Evolutionary conservation across 352 stramenopile genomes (phyloP).

Genomic region (Pythium pectinolyticum): DNA sequence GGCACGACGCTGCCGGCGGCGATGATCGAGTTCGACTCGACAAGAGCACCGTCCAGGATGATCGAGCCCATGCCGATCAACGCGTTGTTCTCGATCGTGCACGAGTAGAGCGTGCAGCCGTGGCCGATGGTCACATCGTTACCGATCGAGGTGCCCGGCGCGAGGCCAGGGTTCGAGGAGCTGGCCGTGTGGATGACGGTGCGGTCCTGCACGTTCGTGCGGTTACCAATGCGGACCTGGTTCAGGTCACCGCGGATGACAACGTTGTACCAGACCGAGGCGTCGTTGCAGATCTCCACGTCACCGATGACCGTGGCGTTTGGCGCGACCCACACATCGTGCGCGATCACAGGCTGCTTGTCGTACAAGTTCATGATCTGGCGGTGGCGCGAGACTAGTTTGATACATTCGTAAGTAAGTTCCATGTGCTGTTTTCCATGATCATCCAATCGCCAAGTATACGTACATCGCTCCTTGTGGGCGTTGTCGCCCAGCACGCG

Average conservation of each 20-base stretch:
- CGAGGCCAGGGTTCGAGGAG: slow-evolving; percentile 68
- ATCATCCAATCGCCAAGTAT: background rate
- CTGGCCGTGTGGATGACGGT: slow-evolving; percentile 93
- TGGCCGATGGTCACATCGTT: slow-evolving; percentile 96
- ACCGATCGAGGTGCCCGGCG: slow-evolving; percentile 90
- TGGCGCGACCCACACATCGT: slow-evolving; percentile 93
- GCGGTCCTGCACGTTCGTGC: slow-evolving; percentile 97
- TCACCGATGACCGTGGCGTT: slow-evolving; percentile 96
- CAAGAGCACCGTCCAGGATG: slow-evolving; percentile 90
- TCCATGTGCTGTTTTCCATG: background rate
- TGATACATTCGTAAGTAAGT: background rate
- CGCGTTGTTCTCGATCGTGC: slow-evolving; percentile 94
- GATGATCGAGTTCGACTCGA: slow-evolving; percentile 94
- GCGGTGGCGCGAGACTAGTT: slow-evolving; percentile 90
- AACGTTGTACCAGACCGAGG: slow-evolving; percentile 96
- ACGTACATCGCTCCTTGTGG: slow-evolving; percentile 90
- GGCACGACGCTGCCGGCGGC: slow-evolving; percentile 94
- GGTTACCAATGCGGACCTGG: slow-evolving; percentile 93
- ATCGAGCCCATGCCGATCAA: slow-evolving; percentile 97
- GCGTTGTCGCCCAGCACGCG: slow-evolving; percentile 84
- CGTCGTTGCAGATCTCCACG: slow-evolving; percentile 93
- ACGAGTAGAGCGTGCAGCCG: slow-evolving; percentile 95
- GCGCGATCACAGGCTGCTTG: slow-evolving; percentile 89
- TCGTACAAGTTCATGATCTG: slow-evolving; percentile 93
- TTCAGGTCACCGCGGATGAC: slow-evolving; percentile 93